Conservation (phyloP, 2,329 filamentous ascomycete species). For the Acrocalymma vagum region DNA sequence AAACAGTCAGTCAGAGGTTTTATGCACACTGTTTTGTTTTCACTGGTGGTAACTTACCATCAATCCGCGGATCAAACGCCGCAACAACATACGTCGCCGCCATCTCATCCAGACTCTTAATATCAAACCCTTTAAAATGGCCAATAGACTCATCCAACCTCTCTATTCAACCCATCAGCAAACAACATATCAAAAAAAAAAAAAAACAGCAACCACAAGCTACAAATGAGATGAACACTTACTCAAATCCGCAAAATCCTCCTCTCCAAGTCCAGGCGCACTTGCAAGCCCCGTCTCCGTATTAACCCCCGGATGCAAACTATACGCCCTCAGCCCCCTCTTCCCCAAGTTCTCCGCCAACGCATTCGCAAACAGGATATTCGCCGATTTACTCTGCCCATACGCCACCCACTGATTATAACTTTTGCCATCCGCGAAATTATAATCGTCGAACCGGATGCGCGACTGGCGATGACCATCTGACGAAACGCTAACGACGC, state of each 20-base stretch:
- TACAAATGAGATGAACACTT: conserved; percentile 9
- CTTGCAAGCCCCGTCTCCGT: conserved; percentile 32
- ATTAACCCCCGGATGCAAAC: conserved; percentile 39
- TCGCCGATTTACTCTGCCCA: conserved; percentile 62
- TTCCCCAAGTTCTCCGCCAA: conserved; percentile 30
- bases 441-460: conserved; percentile 55
- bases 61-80: conserved; percentile 37
- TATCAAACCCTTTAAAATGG: conserved; percentile 25
- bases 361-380: conserved; percentile 47
- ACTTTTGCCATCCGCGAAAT: conserved; percentile 50
- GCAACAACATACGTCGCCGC: conserved; percentile 40
- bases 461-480: conserved; percentile 49
- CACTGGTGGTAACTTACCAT: conserved; percentile 6
- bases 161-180: conserved; percentile 12
- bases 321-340: conserved; percentile 33
- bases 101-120: conserved; percentile 38
- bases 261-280: conserved; percentile 22
- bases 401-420: conserved; percentile 57
- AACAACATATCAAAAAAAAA: background rate
- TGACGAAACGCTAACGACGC: conserved; percentile 55
- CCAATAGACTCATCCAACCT: conserved; percentile 27
- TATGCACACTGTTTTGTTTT: background rate
- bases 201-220: too few relatives aligned
- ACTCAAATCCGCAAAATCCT: conserved; percentile 28
- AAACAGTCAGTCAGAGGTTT: background rate